Conservation (phyloP, 176 grass and related monocot genomes). For the Lolium perenne region DNA sequence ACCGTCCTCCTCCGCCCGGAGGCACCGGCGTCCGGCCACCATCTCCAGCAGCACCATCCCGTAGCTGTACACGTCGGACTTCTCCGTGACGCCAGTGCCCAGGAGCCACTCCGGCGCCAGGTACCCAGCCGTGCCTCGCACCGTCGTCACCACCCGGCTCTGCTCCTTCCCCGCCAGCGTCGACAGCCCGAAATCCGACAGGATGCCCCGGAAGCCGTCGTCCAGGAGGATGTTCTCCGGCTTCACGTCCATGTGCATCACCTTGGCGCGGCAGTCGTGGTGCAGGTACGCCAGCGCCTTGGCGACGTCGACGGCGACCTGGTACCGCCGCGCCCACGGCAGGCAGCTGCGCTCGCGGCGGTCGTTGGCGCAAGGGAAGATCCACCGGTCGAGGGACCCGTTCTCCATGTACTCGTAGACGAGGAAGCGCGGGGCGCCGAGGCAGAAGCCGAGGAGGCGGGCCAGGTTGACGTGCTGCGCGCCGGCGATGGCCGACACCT, state of each 20-base stretch:
- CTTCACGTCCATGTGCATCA: slow-evolving; percentile 84
- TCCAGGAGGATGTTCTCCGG: slow-evolving; percentile 90
- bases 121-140: slow-evolving; percentile 71
- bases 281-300: slow-evolving; percentile 69
- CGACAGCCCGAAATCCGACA: slow-evolving; percentile 70
- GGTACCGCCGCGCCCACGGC: slow-evolving; percentile 50
- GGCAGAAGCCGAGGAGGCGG: slow-evolving; percentile 65
- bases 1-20: slow-evolving; percentile 13
- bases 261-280: slow-evolving; percentile 63
- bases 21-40: slow-evolving; percentile 60
- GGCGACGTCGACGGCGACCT: slow-evolving; percentile 67
- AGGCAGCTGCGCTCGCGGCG: background rate
- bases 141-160: slow-evolving; percentile 65
- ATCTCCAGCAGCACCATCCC: slow-evolving; percentile 82
- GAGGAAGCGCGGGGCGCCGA: slow-evolving; percentile 50
- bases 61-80: slow-evolving; percentile 80
- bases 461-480: slow-evolving; percentile 64
- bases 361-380: slow-evolving; percentile 24
- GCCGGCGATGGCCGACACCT: slow-evolving; percentile 64
- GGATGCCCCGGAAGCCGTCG: slow-evolving; percentile 49
- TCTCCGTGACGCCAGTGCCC: slow-evolving; percentile 57
- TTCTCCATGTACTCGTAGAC: slow-evolving; percentile 65
- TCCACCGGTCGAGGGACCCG: slow-evolving; percentile 60
- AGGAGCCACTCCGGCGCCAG: slow-evolving; percentile 80
- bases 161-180: slow-evolving; percentile 66